Base-by-base conservation (phyloP, 495 filamentous ascomycete species). In the Cercophora newfieldiana region DNA sequence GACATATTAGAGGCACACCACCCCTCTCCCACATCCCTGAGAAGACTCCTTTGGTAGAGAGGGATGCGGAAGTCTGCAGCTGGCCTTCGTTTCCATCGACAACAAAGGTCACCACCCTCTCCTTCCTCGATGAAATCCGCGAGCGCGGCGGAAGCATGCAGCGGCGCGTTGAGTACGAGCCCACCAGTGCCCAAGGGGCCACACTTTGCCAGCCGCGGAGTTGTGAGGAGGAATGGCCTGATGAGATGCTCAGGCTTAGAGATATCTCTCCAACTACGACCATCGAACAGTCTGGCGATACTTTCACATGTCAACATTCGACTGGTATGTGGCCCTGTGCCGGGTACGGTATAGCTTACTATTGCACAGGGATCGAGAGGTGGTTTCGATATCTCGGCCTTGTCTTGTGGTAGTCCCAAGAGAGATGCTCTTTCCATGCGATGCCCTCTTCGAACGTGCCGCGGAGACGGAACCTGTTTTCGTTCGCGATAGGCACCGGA, bases 341-440 rank as follows among this genome's bases (percentile, higher is more conserved):
- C 18, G 5, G 21, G 14, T 7, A 8, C 1, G 31, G 51, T 1
- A 4, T 3, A 7, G 72, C 78, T 71, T 67, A 80, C 76, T 78
- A 78, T 62, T 69, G 63, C 16, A 78, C 70, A 16, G 73, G 65
- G 53, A 80, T 74, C 14, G 75, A 76, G 59, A 76, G 78, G 63
- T 78, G 77, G 19, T 70, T 67, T 18, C 77, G 71, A 44, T 77
- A 72, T 64, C 66, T 69, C 3, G 78, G 78, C 31, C 78, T 71
- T 25, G 67, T 56, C 51, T 67, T 67, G 50, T 79, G 77, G 29
- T 57, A 57, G 8, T 78, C 78, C 75, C 74, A 76, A 30, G 60
- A 77, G 14, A 80, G 69, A 28, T 67, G 61, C 65, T 79, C 77
- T 28, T 58, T 69, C 78, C 78, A 79, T 5, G 74, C 75, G 7